Conservation (phyloP, 163 green algal genomes). For the Chloromonas sp. region DNA sequence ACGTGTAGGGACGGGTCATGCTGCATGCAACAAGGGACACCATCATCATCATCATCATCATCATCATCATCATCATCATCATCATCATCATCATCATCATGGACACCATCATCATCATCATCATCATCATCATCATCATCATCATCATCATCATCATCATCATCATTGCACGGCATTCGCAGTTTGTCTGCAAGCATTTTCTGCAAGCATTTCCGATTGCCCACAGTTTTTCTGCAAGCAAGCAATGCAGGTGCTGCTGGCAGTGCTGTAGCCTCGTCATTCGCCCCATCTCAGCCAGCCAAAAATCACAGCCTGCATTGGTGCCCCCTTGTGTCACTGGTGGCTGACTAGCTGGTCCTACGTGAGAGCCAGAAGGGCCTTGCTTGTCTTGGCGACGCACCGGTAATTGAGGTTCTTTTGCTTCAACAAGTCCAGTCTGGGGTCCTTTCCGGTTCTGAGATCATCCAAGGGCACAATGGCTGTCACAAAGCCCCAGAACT, state of each 20-base stretch:
- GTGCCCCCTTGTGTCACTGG: too few species aligned
- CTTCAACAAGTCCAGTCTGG: conserved; percentile 19
- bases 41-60: background rate
- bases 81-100: background rate
- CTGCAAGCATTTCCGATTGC: conserved; percentile 1
- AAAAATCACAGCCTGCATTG: too few species aligned
- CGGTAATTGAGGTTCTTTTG: conserved; percentile 21
- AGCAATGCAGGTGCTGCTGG: too few species aligned
- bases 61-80: background rate
- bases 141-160: background rate
- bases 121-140: background rate
- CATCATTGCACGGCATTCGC: background rate
- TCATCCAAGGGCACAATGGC: conserved; percentile 21
- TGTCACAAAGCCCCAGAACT: conserved; percentile 35
- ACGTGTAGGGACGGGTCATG: conserved; percentile 28
- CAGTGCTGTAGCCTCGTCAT: too few species aligned
- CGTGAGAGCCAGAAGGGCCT: too few species aligned
- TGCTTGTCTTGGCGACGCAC: too few species aligned
- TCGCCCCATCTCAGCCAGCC: too few species aligned
- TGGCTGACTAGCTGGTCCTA: too few species aligned
- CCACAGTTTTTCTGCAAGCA: background rate
- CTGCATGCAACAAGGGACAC: conserved; percentile 3
- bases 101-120: background rate
- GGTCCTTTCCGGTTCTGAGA: conserved; percentile 16
- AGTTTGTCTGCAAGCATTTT: background rate